Base-by-base conservation (phyloP, 495 filamentous ascomycete genomes). In the Daldinia decipiens region DNA sequence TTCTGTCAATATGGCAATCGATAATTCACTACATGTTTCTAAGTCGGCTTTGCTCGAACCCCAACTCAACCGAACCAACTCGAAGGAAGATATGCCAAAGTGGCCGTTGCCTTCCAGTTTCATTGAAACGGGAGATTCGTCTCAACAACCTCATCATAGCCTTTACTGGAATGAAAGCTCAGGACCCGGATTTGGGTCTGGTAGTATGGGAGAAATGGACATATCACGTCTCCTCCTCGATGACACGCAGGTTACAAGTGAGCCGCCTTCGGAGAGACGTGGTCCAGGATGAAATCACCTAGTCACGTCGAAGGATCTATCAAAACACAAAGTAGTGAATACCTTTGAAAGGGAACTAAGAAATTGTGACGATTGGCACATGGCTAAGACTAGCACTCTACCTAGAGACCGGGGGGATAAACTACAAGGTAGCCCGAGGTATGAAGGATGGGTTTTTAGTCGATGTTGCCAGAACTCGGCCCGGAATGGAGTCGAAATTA, bases 181-280 rank as follows among this genome's bases (percentile, higher is more conserved):
- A 13, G 65, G 74, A 43, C 19, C 70, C 31, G 76, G 74, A 47
- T 60, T 72, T 59, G 47, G 71, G 29, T 24, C 77, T 21, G 57
- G 62, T 57, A 45, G 53, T 65, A 70, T 69, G 34, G 74, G 79
- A 19, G 84, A 84, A 65, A 84, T 85, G 83, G 83, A 83, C 64
- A 82, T 85, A 60, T 80, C 78, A 11, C 79, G 83, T 3, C 79
- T 86, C 21, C 73, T 86, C 8, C 77, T 85, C 0, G 82, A 84
- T 55, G 84, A 86, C 64, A 69, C 77, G 4, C 71, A 74, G 51
- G 54, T 51, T 12, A 58, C 68, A 29, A 70, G 43, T 24, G 76
- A 76, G 17, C 52, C 71, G 7, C 43, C 65, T 8, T 61, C 61
- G 1, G 75, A 77, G 24, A 66, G 70, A 62, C 71, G 75, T 34